Conservation (phyloP, 2,329 filamentous ascomycete genomes). For the Stylonectria norvegica region DNA sequence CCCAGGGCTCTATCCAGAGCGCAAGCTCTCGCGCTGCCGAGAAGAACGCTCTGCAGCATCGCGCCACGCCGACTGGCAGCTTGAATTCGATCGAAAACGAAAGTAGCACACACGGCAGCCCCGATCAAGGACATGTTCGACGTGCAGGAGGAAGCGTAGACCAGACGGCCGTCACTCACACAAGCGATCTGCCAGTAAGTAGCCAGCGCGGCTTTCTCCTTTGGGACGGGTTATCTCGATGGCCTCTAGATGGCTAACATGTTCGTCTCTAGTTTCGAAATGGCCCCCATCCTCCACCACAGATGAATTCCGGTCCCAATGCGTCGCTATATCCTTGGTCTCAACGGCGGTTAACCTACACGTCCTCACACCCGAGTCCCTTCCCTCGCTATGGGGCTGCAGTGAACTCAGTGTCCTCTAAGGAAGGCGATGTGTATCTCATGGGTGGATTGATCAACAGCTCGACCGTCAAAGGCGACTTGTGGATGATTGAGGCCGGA, state of each 20-base stretch:
- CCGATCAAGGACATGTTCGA: conserved; percentile 56
- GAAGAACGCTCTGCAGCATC: conserved; percentile 49
- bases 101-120: conserved; percentile 54
- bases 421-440: conserved; percentile 95
- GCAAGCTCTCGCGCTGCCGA: conserved; percentile 47
- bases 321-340: conserved; percentile 94
- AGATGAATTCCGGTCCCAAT: conserved; percentile 53
- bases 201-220: background rate
- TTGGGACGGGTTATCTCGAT: too few relatives aligned
- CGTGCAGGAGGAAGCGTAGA: conserved; percentile 52
- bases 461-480: conserved; percentile 90
- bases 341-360: conserved; percentile 81
- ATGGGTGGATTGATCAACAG: conserved; percentile 97
- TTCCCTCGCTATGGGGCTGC: conserved; percentile 97
- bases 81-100: conserved; percentile 67
- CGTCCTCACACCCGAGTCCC: conserved; percentile 74
- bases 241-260: too few relatives aligned
- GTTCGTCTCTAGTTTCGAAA: conserved; percentile 62
- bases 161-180: conserved; percentile 36
- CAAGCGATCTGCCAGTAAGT: conserved; percentile 42
- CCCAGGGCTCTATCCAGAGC: conserved; percentile 43
- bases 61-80: conserved; percentile 74
- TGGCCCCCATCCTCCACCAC: conserved; percentile 34
- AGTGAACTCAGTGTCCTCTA: conserved; percentile 87
- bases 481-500: conserved; percentile 96